Evolutionary conservation across 805 yeast genomes (phyloP), one percentile per base, ranked within the genome.

Genomic region (Monosporozyma unispora): DNA sequence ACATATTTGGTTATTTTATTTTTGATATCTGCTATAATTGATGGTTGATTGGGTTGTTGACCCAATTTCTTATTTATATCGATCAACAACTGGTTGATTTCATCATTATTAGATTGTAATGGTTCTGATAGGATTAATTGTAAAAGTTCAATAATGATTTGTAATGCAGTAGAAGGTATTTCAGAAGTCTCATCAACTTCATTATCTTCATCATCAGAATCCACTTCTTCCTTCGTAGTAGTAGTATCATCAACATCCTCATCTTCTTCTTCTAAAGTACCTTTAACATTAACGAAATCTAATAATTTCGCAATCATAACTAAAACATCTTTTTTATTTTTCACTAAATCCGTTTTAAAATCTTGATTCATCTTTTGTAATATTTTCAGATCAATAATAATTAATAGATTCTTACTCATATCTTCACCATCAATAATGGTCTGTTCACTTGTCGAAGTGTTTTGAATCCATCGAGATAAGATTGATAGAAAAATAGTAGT

Each of bases 401-500:
- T 70, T 7, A 74, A 55, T 47, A 79, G 74, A n/a, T 87, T 83
- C 51, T 75, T 73, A 4, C 70, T 35, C 8, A 21, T 27, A 12
- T 47, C 46, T 4, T 46, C 42, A 39, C 27, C 35, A 5, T 45
- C 51, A 12, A 29, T 7, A 12, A 8, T 8, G 4, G 16, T 39
- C 4, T 14, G 37, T 22, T 21, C 18, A 14, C 39, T 19, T 14
- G 25, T 33, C 1, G 46, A 39, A 23, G 42, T 39, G 8, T 50
- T 50, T 27, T 57, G 50, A 21, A 85, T 70, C 90, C 95, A 87
- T 55, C 81, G 70, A 50, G 74, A 73, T 52, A 91, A 67, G 0
- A 81, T 64, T 0, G 52, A 53, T 3, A 80, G 63, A 55, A 88
- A 84, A 2, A 74, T 64, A 29, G 57, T 67, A 50, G 69, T 77